These are phyloP conservation scores for Mycena galericulata DNA, from an alignment of 768 basidiomycete species.

Conservation along the genomic window DNA sequence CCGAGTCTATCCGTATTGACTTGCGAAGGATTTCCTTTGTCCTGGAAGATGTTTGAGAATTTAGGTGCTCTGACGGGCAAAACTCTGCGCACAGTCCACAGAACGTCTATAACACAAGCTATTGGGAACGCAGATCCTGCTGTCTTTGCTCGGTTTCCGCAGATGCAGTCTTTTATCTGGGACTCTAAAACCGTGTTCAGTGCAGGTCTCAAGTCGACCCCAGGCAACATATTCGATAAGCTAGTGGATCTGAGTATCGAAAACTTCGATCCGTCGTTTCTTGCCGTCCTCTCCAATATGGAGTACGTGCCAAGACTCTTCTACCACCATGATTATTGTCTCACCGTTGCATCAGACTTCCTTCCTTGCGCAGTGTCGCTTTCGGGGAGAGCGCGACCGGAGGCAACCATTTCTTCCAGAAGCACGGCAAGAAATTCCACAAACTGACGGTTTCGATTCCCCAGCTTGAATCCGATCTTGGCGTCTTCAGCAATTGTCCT, in stretches of 20 bases:
- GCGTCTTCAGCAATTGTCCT: conserved; percentile 3
- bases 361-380: background rate
- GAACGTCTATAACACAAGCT: background rate
- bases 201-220: background rate
- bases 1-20: background rate
- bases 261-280: background rate
- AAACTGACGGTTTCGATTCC: background rate
- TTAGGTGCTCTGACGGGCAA: background rate
- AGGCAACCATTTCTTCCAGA: background rate
- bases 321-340: no score
- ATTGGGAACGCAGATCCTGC: background rate
- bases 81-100: background rate
- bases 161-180: background rate
- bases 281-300: background rate
- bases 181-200: background rate
- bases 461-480: background rate
- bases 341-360: background rate
- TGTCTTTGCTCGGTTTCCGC: background rate
- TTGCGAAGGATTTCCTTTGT: background rate
- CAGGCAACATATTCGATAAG: background rate
- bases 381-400: background rate
- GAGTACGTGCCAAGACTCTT: background rate
- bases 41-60: background rate
- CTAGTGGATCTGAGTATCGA: background rate
- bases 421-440: conserved; percentile 16